These are phyloP conservation scores for Ceriops tagal DNA, from an alignment of 345 rosid genomes.

Conservation along the genomic window DNA sequence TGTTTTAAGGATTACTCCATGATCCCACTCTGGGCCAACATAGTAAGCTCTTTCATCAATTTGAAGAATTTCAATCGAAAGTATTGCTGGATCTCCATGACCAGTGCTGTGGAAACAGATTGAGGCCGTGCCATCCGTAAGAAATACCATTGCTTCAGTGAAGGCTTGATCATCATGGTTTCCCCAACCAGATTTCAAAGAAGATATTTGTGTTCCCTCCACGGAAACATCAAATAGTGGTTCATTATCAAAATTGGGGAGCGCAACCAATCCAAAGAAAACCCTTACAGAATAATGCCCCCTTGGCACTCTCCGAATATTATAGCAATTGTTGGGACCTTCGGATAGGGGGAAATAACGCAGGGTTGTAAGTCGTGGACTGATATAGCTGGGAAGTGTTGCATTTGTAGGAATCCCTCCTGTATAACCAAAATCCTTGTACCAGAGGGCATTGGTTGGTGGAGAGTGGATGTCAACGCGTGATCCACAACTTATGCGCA, in stretches of 20 bases:
- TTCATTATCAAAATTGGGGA: conserved; percentile 52
- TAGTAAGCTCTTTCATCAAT: conserved; percentile 72
- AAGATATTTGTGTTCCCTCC: conserved; percentile 78
- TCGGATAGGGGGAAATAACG: conserved; percentile 85
- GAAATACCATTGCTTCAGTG: conserved; percentile 72
- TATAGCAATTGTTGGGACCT: conserved; percentile 91
- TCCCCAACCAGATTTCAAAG: conserved; percentile 88
- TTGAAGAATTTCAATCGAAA: conserved; percentile 84
- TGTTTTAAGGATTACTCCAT: conserved; percentile 62
- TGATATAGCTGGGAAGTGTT: conserved; percentile 43
- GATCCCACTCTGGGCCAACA: conserved; percentile 56
- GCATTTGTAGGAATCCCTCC: conserved; percentile 84
- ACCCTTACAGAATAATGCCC: conserved; percentile 82
- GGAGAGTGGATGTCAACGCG: conserved; percentile 50
- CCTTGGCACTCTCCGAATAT: conserved; percentile 57
- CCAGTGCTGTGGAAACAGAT: conserved; percentile 97
- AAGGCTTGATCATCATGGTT: conserved; percentile 70
- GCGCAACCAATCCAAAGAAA: conserved; percentile 57
- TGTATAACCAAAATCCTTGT: conserved; percentile 84
- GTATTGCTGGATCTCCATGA: conserved; percentile 90
- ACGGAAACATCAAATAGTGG: conserved; percentile 88
- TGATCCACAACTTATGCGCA: conserved; percentile 94
- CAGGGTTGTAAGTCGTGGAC: conserved; percentile 73
- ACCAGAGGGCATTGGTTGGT: conserved; percentile 83
- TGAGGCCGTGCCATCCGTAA: conserved; percentile 58